Conservation (phyloP, 2,329 filamentous ascomycete species). For the Dactylellina leptospora region DNA sequence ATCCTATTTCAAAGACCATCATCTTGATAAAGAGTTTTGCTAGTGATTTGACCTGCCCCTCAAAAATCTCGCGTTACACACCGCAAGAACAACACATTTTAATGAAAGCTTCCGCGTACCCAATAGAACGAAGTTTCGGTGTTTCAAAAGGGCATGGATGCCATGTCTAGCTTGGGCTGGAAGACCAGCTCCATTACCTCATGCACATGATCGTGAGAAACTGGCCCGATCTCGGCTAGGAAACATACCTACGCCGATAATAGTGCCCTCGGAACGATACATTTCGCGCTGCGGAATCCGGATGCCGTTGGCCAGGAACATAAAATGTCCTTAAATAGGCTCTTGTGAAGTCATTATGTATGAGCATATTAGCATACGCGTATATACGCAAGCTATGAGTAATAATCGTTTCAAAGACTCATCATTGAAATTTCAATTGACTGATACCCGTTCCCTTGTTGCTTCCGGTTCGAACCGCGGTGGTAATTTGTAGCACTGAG, state of each 20-base stretch:
- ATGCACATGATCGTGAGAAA: background rate
- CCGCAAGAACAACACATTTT: slow-evolving; percentile 47
- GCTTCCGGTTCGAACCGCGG: background rate
- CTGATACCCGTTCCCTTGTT: too few species aligned
- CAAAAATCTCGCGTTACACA: slow-evolving; percentile 39
- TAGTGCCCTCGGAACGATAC: too few species aligned
- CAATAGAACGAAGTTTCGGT: slow-evolving; percentile 6
- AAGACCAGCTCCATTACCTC: slow-evolving; percentile 8
- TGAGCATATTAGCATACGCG: too few species aligned
- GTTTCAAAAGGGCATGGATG: slow-evolving; percentile 47
- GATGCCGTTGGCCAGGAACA: too few species aligned
- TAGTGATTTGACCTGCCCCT: slow-evolving; percentile 20
- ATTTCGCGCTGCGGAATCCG: too few species aligned
- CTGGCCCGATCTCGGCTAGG: slow-evolving; percentile 9
- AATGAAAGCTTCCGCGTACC: background rate
- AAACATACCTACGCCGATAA: background rate
- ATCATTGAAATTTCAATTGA: too few species aligned
- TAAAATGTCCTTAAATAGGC: too few species aligned
- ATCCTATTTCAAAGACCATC: background rate
- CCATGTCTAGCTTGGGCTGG: too few species aligned
- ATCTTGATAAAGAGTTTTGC: slow-evolving; percentile 9
- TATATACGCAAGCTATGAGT: too few species aligned
- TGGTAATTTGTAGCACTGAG: background rate
- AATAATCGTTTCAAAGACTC: too few species aligned
- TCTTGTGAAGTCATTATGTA: too few species aligned